Evolutionary conservation across 164 flowering plant species (phyloP).

Genomic region (Macadamia tetraphylla): DNA sequence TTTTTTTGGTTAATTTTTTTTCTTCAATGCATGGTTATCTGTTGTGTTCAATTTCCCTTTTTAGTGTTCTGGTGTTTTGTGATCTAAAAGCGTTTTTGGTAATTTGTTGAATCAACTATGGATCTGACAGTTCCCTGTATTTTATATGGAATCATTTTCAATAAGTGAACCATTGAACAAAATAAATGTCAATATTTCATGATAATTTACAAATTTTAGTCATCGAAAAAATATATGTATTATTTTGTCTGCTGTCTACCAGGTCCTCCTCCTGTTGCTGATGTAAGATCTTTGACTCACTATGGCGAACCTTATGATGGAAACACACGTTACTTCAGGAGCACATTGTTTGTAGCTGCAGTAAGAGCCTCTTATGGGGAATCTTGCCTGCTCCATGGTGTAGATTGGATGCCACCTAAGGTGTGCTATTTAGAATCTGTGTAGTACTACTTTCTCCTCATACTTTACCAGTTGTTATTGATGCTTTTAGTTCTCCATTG

Average conservation of each 20-base stretch:
- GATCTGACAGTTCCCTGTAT: too few species aligned
- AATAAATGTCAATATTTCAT: too few species aligned
- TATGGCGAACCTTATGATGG: constrained; percentile 99
- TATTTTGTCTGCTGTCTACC: constrained; percentile 9
- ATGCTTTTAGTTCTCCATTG: not conserved
- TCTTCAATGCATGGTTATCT: too few species aligned
- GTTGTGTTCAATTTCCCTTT: too few species aligned
- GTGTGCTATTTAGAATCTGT: constrained; percentile 27
- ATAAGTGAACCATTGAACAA: too few species aligned
- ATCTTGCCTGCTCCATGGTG: constrained; percentile 96
- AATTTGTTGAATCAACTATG: too few species aligned
- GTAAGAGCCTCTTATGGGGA: constrained; percentile 95
- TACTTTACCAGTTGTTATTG: too few species aligned
- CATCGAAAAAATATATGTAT: not conserved
- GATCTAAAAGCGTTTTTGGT: too few species aligned
- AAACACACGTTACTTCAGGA: constrained; percentile 84
- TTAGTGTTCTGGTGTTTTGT: too few species aligned
- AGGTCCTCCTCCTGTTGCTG: constrained; percentile 87
- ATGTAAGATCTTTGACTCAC: constrained; percentile 90
- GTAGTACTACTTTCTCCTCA: not conserved
- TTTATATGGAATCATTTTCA: too few species aligned
- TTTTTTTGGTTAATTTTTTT: too few species aligned
- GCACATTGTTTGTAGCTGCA: constrained; percentile 96
- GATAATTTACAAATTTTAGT: not conserved
- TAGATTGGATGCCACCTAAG: constrained; percentile 99